These are phyloP conservation scores for Lactarius akahatsu DNA, from an alignment of 768 basidiomycete species.

Conservation along the genomic window DNA sequence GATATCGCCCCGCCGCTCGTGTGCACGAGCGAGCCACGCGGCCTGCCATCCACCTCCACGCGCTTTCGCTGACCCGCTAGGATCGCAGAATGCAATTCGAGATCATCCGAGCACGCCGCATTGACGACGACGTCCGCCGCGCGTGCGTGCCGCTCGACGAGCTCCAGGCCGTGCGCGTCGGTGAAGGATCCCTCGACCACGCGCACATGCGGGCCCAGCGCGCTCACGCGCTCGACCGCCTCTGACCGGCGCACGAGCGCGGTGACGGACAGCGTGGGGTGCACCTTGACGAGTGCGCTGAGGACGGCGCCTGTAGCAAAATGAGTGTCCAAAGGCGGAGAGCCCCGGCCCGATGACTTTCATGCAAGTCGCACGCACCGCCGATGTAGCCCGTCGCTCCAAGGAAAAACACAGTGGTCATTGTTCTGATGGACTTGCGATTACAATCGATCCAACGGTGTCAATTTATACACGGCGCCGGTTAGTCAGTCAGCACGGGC, in stretches of 20 bases:
- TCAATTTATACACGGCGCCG: neutral
- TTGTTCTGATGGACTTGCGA: neutral
- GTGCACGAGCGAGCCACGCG: neutral
- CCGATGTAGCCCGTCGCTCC: neutral
- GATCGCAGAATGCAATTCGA: neutral
- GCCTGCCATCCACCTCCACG: neutral
- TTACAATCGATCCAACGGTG: neutral
- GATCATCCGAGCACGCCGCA: neutral
- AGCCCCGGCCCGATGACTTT: neutral
- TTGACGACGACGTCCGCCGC: neutral
- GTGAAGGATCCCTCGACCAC: no score
- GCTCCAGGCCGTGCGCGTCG: no score
- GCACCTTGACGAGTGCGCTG: neutral
- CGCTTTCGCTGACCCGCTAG: neutral
- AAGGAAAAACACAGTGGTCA: neutral
- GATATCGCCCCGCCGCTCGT: neutral
- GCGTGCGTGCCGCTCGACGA: no score
- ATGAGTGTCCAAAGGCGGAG: neutral
- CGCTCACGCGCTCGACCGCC: neutral
- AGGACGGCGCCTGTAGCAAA: no score
- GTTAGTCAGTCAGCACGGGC: neutral
- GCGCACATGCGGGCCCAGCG: no score
- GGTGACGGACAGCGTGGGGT: neutral
- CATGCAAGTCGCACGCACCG: neutral
- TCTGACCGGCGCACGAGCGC: conserved; percentile 10